phyloP scores from a whole-genome alignment of 2,329 filamentous ascomycete species.

The Aspergillus fructus region DNA sequence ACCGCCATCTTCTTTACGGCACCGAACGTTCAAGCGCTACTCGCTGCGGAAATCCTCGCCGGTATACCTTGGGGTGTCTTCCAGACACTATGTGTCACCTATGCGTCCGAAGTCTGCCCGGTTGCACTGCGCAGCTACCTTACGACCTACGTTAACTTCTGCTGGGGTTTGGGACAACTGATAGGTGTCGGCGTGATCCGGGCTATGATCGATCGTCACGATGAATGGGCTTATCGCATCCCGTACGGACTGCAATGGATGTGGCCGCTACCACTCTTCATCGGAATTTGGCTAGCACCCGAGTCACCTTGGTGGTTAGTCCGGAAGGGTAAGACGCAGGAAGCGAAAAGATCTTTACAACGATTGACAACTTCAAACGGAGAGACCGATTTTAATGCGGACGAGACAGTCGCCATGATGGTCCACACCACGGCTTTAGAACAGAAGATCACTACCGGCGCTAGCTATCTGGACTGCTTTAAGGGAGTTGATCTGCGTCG shows the following conservation, averaged over 20 bases:
- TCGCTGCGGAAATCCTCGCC: constrained; percentile 53
- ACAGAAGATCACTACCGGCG: constrained; percentile 69
- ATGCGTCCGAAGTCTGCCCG: constrained; percentile 49
- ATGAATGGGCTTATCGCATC: constrained; percentile 54
- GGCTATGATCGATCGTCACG: constrained; percentile 45
- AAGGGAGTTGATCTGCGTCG: constrained; percentile 73
- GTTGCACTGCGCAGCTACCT: constrained; percentile 46
- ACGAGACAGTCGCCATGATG: constrained; percentile 91
- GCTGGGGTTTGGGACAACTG: constrained; percentile 51
- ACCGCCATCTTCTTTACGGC: constrained; percentile 55
- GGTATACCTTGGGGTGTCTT: constrained; percentile 55
- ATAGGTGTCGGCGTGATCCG: constrained; percentile 54
- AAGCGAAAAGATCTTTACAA: constrained; percentile 45
- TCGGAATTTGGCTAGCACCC: constrained; percentile 49
- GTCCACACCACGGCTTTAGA: constrained; percentile 82
- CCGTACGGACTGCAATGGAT: constrained; percentile 55
- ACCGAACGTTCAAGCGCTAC: constrained; percentile 46
- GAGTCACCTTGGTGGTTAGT: constrained; percentile 56
- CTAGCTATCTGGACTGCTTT: constrained; percentile 81
- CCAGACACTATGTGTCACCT: constrained; percentile 49
- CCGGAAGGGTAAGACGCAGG: constrained; percentile 45
- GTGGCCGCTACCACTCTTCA: constrained; percentile 52
- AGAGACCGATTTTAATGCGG: constrained; percentile 72
- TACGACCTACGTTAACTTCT: constrained; percentile 49
- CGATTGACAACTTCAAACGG: constrained; percentile 46